Evolutionary conservation across 208 protist genomes (phyloP).

Genomic region (Leishmania major): DNA sequence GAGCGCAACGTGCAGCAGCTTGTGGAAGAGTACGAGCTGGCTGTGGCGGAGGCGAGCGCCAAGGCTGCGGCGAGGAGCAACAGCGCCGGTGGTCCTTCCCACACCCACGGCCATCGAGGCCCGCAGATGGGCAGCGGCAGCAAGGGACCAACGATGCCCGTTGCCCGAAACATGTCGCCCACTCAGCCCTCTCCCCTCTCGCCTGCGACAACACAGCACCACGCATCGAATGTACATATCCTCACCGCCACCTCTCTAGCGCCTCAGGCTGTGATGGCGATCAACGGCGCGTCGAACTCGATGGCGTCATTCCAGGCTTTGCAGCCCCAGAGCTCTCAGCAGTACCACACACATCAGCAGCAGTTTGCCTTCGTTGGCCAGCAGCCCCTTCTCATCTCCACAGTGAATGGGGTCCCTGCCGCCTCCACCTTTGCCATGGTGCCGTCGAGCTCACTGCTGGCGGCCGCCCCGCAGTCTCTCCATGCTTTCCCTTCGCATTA

Average conservation of each 20-base stretch:
- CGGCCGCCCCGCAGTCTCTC: slow-evolving; percentile 5
- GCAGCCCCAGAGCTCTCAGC: slow-evolving; percentile 9
- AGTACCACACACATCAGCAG: slow-evolving; percentile 12
- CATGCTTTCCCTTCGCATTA: neutral
- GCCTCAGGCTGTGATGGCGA: neutral
- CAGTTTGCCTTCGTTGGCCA: slow-evolving; percentile 10
- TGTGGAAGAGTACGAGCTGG: slow-evolving; percentile 30
- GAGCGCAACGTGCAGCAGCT: slow-evolving; percentile 31
- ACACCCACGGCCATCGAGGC: neutral
- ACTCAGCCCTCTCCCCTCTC: neutral
- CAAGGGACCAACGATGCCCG: neutral
- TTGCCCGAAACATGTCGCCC: neutral
- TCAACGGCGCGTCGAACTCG: neutral
- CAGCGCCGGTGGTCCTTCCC: neutral
- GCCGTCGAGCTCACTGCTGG: neutral
- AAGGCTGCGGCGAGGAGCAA: slow-evolving; percentile 15
- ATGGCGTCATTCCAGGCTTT: slow-evolving; percentile 8
- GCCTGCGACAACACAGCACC: slow-evolving; percentile 14
- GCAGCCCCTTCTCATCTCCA: slow-evolving; percentile 14
- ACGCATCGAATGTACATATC: slow-evolving; percentile 1
- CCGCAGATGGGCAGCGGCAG: slow-evolving; percentile 9
- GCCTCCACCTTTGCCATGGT: slow-evolving; percentile 12
- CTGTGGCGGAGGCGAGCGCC: slow-evolving; percentile 21
- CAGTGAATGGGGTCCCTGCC: neutral
- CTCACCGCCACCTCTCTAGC: slow-evolving; percentile 10